These are phyloP conservation scores for Primulina huaijiensis DNA, from an alignment of 257 asterid genomes.

Conservation along the genomic window DNA sequence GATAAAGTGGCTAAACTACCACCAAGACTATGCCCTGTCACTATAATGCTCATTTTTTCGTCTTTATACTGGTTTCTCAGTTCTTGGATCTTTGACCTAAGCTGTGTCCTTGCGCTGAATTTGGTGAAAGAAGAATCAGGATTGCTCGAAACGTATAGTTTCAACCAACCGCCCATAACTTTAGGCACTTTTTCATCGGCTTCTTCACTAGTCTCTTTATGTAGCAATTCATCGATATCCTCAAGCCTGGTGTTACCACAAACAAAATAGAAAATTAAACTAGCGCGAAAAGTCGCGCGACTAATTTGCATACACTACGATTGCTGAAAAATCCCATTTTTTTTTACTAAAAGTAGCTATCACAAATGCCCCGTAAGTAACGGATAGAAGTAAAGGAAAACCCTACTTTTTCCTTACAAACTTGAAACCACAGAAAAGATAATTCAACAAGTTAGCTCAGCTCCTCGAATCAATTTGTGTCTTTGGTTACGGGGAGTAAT, in stretches of 20 bases:
- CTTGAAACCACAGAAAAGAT: too few species aligned
- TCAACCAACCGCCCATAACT: slow-evolving; percentile 79
- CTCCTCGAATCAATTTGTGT: too few species aligned
- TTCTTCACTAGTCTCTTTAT: slow-evolving; percentile 21
- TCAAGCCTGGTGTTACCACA: slow-evolving; percentile 22
- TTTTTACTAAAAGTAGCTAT: too few species aligned
- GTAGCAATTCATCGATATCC: slow-evolving; percentile 38
- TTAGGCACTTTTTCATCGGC: slow-evolving; percentile 33
- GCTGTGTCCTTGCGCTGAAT: slow-evolving; percentile 59
- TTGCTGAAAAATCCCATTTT: too few species aligned
- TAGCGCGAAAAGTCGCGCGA: too few species aligned
- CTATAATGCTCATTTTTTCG: slow-evolving; percentile 55
- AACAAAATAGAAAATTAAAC: too few species aligned
- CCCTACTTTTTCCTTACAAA: too few species aligned
- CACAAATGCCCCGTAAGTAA: too few species aligned
- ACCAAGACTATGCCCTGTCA: slow-evolving; percentile 81
- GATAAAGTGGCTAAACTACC: slow-evolving; percentile 54
- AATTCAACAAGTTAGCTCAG: too few species aligned
- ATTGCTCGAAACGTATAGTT: slow-evolving; percentile 50
- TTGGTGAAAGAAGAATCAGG: slow-evolving; percentile 66
- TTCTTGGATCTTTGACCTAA: slow-evolving; percentile 34
- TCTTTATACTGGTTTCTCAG: slow-evolving; percentile 38
- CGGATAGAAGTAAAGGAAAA: too few species aligned
- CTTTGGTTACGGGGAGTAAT: too few species aligned
- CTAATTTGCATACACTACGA: too few species aligned